Evolutionary conservation across 2,329 filamentous ascomycete species (phyloP), one percentile per base, ranked within the genome.

Genomic region (Macrophomina tecta): DNA sequence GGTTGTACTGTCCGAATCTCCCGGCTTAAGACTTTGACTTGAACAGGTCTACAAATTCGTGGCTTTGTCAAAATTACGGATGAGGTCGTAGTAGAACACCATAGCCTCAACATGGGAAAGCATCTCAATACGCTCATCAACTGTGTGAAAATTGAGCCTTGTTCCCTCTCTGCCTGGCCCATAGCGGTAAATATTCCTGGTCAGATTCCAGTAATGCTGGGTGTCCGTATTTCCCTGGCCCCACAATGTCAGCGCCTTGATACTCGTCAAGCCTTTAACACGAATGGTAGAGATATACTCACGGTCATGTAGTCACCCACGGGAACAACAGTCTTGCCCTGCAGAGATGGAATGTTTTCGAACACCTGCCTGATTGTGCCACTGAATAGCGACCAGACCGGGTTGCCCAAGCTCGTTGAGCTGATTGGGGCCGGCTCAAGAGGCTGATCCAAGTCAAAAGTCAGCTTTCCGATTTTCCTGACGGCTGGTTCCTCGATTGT

Each of bases 351-450:
- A 2, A 73, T 75, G 34, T 75, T 58, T 46, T 72, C 68, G 40
- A 70, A 72, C 5, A 72, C 69, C 49, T 77, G 74, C 11, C 80
- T 75, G 0, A 80, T 70, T 0, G 81, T 78, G 30, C 79, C 78
- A 0, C 75, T 73, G 65, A 83, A 81, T 3, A 62, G 73, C 71
- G 78, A 8, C 75, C 74, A 62, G 70, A 74, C n/a, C 80, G 75
- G 1, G 3, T 78, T 60, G 5, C 69, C 75, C 1, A 77, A 68
- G 2, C 71, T 72, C 0, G 84, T 86, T 0, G 87, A 86, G 0
- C 87, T 85, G 0, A 89, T 79, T 3, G 87, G 87, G 0, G 88
- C 86, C 0, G 85, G 82, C 60, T 87, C 81, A 1, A 87, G 80
- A 12, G 80, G 72, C 1, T 75, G 67, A 0, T 72, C 70, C 2